Evolutionary conservation across 2,329 filamentous ascomycete genomes (phyloP).

Genomic region (Colletotrichum sublineola): DNA sequence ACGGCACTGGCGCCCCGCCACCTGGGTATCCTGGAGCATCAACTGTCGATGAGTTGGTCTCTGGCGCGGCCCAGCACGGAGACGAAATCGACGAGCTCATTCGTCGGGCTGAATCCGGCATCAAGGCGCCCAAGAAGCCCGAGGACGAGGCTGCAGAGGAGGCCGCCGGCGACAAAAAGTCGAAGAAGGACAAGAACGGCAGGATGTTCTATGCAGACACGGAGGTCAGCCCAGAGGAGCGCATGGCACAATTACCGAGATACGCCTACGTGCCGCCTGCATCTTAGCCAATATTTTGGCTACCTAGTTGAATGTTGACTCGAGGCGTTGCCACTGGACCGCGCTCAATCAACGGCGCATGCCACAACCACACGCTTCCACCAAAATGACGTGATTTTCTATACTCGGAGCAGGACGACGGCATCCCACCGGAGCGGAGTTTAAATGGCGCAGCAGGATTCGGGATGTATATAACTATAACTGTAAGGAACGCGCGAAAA

Average conservation of each 20-base stretch:
- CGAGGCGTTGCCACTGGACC: background rate
- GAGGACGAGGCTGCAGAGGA: slow-evolving; percentile 54
- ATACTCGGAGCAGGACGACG: slow-evolving; percentile 28
- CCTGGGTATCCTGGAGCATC: slow-evolving; percentile 53
- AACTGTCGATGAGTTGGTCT: slow-evolving; percentile 51
- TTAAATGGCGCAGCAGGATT: slow-evolving; percentile 37
- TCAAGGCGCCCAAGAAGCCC: slow-evolving; percentile 62
- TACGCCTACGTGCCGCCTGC: slow-evolving; percentile 74
- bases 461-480: slow-evolving; percentile 38
- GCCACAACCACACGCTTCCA: background rate
- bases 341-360: slow-evolving; percentile 3
- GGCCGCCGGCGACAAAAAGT: slow-evolving; percentile 69
- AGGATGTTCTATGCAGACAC: slow-evolving; percentile 87
- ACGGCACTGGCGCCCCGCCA: slow-evolving; percentile 45
- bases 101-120: slow-evolving; percentile 73
- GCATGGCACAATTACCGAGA: slow-evolving; percentile 82
- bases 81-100: slow-evolving; percentile 77
- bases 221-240: slow-evolving; percentile 87
- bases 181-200: slow-evolving; percentile 76
- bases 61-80: slow-evolving; percentile 59
- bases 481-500: slow-evolving; percentile 38
- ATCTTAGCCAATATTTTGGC: background rate
- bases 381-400: slow-evolving; percentile 19
- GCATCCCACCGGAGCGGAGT: slow-evolving; percentile 35
- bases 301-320: background rate